Conservation (phyloP, 257 asterid species). For the Catharanthus roseus region DNA sequence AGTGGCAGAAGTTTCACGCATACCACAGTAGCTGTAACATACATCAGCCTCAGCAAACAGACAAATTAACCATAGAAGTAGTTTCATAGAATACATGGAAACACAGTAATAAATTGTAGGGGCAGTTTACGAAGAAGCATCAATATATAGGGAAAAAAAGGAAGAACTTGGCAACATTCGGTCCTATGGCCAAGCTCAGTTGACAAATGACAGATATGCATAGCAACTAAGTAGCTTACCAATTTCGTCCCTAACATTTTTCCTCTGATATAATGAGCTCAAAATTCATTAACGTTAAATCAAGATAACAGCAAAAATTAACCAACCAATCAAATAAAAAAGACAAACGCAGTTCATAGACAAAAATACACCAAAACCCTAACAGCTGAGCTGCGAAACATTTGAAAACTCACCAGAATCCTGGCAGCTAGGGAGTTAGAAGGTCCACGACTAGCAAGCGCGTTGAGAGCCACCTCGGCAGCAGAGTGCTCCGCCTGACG, state of each 20-base stretch:
- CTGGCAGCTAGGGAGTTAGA: constrained; percentile 36
- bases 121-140: neutral
- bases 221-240: neutral
- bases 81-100: neutral
- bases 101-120: neutral
- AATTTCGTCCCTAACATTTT: neutral
- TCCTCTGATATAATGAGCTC: neutral
- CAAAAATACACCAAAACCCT: constrained; percentile 5
- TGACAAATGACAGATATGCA: neutral
- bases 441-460: constrained; percentile 37
- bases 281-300: neutral
- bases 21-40: neutral
- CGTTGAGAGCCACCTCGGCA: constrained; percentile 40
- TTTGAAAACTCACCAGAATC: constrained; percentile 24
- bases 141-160: neutral
- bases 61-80: neutral
- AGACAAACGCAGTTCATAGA: neutral
- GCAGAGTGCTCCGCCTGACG: constrained; percentile 48
- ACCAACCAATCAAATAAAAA: neutral
- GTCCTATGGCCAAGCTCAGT: neutral
- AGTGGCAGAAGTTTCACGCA: neutral
- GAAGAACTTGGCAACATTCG: neutral
- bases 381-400: neutral
- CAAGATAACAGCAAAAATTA: neutral
- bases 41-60: neutral